These are phyloP conservation scores for Blastocystis sp. DNA, from an alignment of 352 stramenopile genomes.

Conservation along the genomic window DNA sequence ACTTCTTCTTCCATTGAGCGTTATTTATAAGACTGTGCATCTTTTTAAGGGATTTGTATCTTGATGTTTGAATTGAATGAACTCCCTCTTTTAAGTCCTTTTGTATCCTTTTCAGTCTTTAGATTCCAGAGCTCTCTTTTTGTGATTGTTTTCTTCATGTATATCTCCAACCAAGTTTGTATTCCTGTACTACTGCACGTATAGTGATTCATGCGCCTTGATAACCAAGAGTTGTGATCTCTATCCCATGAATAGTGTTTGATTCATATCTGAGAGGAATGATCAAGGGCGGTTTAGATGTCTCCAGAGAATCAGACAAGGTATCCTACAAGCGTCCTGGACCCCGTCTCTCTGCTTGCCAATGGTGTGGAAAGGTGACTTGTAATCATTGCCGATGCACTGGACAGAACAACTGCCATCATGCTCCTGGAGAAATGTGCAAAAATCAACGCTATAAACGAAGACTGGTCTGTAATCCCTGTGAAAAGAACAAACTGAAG, in stretches of 20 bases:
- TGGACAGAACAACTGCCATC: slow-evolving; percentile 36
- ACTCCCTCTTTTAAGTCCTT: too few relatives aligned
- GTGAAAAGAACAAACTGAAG: slow-evolving; percentile 53
- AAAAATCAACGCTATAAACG: slow-evolving; percentile 40
- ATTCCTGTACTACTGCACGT: background rate
- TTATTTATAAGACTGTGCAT: background rate
- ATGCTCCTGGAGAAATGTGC: slow-evolving; percentile 50
- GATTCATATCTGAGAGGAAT: background rate
- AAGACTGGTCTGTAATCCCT: slow-evolving; percentile 49
- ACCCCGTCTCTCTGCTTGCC: slow-evolving; percentile 13
- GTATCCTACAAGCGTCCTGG: background rate
- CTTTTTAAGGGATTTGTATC: too few relatives aligned
- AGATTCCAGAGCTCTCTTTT: background rate
- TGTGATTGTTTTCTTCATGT: background rate
- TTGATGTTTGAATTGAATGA: too few relatives aligned
- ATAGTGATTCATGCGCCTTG: background rate
- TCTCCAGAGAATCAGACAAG: background rate
- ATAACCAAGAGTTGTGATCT: background rate
- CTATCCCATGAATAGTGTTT: background rate
- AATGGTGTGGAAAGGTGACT: slow-evolving; percentile 20
- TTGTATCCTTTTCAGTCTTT: background rate
- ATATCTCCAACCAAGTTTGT: background rate
- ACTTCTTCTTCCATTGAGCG: slow-evolving; percentile 25
- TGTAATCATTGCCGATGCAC: slow-evolving; percentile 50
- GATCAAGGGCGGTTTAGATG: background rate